Percentiles rank a stretch among this genome's conserved stretches.
Conservation (phyloP, 1,139 yeast species). For the Suhomyces choctaworum region DNA sequence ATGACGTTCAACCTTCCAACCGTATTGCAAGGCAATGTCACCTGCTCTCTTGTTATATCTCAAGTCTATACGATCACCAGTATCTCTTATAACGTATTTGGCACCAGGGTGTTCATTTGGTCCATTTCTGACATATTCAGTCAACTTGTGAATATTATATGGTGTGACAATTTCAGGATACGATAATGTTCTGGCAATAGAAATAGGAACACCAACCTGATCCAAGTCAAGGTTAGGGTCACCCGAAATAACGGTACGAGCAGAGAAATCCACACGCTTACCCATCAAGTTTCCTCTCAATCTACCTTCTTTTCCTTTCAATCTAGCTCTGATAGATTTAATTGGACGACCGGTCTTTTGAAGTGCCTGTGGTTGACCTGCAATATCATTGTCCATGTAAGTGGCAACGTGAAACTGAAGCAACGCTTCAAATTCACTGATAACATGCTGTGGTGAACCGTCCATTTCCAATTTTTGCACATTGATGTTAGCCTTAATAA, state of each 20-base stretch:
- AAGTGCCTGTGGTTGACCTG: constrained; percentile 99
- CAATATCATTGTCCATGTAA: constrained; percentile 98
- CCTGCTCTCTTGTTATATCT: constrained; percentile 98
- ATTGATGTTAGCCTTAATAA: constrained; percentile 91
- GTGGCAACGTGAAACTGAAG: constrained; percentile 99
- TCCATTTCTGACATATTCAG: constrained; percentile 93
- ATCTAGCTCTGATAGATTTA: constrained; percentile 95
- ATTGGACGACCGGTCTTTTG: constrained; percentile 99
- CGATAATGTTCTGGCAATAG: constrained; percentile 91
- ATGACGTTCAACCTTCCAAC: constrained; percentile 99
- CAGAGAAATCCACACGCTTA: constrained; percentile 98
- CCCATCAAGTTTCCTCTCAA: constrained; percentile 99
- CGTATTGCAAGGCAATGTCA: constrained; percentile 94
- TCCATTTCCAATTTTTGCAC: constrained; percentile 96
- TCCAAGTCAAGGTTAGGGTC: constrained; percentile 97
- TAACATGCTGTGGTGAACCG: constrained; percentile 98
- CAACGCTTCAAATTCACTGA: constrained; percentile 92
- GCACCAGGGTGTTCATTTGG: constrained; percentile 99
- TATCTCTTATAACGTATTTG: constrained; percentile 94
- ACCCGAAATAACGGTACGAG: constrained; percentile 98
- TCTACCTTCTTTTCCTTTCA: constrained; percentile 99
- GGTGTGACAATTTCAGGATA: constrained; percentile 99
- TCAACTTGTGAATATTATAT: constrained; percentile 87
- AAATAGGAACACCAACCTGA: constrained; percentile 97
- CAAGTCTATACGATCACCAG: constrained; percentile 97